Evolutionary conservation across 2,329 filamentous ascomycete genomes (phyloP).

Genomic region (Albifimbria verrucaria): DNA sequence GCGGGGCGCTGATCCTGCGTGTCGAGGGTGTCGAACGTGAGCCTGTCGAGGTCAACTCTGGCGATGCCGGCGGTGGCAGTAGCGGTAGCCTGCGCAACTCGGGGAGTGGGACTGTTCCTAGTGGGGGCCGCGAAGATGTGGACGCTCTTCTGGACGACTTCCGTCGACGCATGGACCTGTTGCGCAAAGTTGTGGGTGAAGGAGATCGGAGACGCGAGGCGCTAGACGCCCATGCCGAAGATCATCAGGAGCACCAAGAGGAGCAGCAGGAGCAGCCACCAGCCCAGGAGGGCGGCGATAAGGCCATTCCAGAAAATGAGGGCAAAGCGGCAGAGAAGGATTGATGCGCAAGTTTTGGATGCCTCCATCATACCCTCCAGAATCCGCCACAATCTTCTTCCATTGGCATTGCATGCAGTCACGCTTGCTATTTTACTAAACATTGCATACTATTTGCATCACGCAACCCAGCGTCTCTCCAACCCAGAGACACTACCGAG

Average conservation of each 20-base stretch:
- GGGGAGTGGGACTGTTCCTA: slow-evolving; percentile 24
- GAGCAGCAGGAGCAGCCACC: slow-evolving; percentile 11
- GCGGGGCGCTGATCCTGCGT: slow-evolving; percentile 28
- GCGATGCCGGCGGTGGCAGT: slow-evolving; percentile 17
- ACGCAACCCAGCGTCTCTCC: too few relatives aligned
- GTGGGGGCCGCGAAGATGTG: slow-evolving; percentile 42
- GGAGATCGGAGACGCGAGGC: slow-evolving; percentile 40
- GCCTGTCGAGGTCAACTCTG: slow-evolving; percentile 22
- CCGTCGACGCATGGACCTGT: slow-evolving; percentile 51
- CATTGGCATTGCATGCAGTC: too few relatives aligned
- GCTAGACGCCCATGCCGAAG: slow-evolving; percentile 9
- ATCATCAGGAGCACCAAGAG: neutral
- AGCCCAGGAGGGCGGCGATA: slow-evolving; percentile 6
- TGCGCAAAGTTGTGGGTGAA: slow-evolving; percentile 53
- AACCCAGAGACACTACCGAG: too few relatives aligned
- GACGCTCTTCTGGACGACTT: slow-evolving; percentile 53
- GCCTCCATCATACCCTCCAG: too few relatives aligned
- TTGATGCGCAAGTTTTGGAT: too few relatives aligned
- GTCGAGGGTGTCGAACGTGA: slow-evolving; percentile 37
- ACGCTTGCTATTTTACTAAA: too few relatives aligned
- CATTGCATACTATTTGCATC: too few relatives aligned
- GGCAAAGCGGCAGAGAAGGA: neutral
- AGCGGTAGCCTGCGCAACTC: slow-evolving; percentile 20
- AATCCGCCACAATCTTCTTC: too few relatives aligned
- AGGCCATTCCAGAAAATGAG: neutral